Base-by-base conservation (phyloP, 2,329 filamentous ascomycete species). In the Massarina eburnea region DNA sequence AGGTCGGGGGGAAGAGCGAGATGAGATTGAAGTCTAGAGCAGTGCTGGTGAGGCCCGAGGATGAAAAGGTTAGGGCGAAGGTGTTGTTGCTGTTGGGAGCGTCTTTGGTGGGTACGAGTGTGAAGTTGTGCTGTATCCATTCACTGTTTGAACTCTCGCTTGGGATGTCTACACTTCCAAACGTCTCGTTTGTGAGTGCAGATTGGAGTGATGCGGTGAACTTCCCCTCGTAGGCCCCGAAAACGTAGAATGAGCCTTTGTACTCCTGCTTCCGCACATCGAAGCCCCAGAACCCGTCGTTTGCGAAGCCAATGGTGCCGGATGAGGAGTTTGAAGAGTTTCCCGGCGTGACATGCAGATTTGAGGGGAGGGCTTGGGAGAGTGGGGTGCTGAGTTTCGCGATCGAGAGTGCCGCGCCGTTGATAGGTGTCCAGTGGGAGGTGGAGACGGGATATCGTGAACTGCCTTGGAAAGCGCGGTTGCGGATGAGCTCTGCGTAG, bases 401-500 rank as follows among this genome's bases (percentile, higher is more conserved):
- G 27, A 84, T 66, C 27, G 76, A 81, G 22, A 77, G 67, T 18
- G 69, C 58, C 2, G 71, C 67, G 9, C 78, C 80, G 43, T 73
- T 76, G 22, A 83, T 75, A 62, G 78, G 78, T 61, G 80, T 79
- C 7, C 76, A 81, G 9, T 75, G 77, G 2, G 68, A 73, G 55
- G 81, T 79, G 4, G 44, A 45, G 5, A 43, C 39, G 15, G 50
- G 52, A 33, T 41, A 51, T 8, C 20, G 26, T 14, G 24, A 17
- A 32, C 42, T 50, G 22, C 72, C 72, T 64, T 88, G 85, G 57
- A 89, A 86, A 9, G 83, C 85, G 32, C 83, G 77, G 66, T 88
- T 88, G 39, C 76, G 77, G 48, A 88, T 78, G 36, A 88, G 66
- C 57, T 89, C 84, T 36, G 81, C 84, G 61, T 88, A 88, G 48